These are phyloP conservation scores for Cryptosporidium meleagridis DNA, from an alignment of 169 alveolate species.

Conservation along the genomic window DNA sequence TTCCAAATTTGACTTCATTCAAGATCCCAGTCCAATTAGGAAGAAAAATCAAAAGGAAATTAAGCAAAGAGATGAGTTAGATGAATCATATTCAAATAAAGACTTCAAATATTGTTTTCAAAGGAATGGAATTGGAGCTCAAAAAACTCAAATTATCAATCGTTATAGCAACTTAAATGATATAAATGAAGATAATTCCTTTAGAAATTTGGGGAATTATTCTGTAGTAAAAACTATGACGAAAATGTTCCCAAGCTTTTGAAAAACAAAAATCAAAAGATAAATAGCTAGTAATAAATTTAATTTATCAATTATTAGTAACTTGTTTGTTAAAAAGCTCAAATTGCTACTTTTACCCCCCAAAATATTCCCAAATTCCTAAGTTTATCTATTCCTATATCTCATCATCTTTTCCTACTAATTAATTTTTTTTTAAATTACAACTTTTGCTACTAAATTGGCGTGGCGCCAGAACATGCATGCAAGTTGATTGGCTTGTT, in stretches of 20 bases:
- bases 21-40: conserved; percentile 23
- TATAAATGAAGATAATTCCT: background rate
- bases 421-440: too few relatives aligned
- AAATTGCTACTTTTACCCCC: background rate
- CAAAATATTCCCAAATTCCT: background rate
- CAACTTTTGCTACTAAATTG: background rate
- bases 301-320: background rate
- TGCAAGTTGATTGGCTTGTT: background rate
- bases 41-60: conserved; percentile 18
- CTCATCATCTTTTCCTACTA: too few relatives aligned
- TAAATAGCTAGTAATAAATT: background rate
- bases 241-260: conserved; percentile 32
- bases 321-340: background rate
- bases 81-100: background rate
- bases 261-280: background rate
- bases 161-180: background rate
- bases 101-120: background rate
- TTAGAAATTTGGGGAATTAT: background rate
- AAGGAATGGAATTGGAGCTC: background rate
- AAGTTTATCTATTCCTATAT: background rate
- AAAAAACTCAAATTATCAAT: background rate
- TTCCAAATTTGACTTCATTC: background rate
- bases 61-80: conserved; percentile 32
- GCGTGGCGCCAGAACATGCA: background rate
- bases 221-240: conserved; percentile 6